phyloP scores from a whole-genome alignment of 2,329 filamentous ascomycete genomes.

The Zymoseptoria pseudotritici region DNA sequence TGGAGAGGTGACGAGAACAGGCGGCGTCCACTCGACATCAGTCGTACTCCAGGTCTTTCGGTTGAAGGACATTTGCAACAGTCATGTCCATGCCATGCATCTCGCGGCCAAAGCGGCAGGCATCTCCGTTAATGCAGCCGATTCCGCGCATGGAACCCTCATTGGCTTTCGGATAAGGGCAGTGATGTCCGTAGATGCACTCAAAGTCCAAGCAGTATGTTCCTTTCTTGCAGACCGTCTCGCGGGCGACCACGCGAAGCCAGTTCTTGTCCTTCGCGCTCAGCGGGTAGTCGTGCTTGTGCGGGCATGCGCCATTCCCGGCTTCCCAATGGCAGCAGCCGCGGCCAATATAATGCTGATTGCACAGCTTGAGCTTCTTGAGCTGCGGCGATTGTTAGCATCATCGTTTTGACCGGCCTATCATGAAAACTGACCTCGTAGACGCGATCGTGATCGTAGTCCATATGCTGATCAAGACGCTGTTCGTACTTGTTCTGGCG shows the following conservation, averaged over 20 bases:
- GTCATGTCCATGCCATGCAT: slow-evolving; percentile 53
- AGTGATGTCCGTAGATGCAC: slow-evolving; percentile 59
- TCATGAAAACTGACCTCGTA: slow-evolving; percentile 32
- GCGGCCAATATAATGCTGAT: slow-evolving; percentile 52
- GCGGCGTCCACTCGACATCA: neutral
- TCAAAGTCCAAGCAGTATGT: slow-evolving; percentile 50
- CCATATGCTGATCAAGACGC: slow-evolving; percentile 49
- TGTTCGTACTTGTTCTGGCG: slow-evolving; percentile 53
- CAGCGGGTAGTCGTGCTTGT: slow-evolving; percentile 48
- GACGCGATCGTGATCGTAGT: slow-evolving; percentile 49
- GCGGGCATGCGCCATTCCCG: slow-evolving; percentile 46
- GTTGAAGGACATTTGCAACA: slow-evolving; percentile 43
- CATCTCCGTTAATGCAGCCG: slow-evolving; percentile 51
- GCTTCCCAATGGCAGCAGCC: slow-evolving; percentile 48
- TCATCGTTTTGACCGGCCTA: neutral
- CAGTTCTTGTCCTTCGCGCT: slow-evolving; percentile 46
- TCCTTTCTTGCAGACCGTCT: slow-evolving; percentile 55
- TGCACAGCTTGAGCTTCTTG: slow-evolving; percentile 57
- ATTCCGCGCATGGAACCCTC: slow-evolving; percentile 41
- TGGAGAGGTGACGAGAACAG: neutral
- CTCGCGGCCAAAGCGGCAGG: slow-evolving; percentile 51
- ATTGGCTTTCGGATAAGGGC: slow-evolving; percentile 42
- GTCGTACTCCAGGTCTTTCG: slow-evolving; percentile 10
- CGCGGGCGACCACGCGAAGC: slow-evolving; percentile 53
- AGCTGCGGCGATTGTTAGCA: slow-evolving; percentile 25